Conservation (phyloP, 2,329 filamentous ascomycete genomes). For the Trichoderma atrobrunneum region DNA sequence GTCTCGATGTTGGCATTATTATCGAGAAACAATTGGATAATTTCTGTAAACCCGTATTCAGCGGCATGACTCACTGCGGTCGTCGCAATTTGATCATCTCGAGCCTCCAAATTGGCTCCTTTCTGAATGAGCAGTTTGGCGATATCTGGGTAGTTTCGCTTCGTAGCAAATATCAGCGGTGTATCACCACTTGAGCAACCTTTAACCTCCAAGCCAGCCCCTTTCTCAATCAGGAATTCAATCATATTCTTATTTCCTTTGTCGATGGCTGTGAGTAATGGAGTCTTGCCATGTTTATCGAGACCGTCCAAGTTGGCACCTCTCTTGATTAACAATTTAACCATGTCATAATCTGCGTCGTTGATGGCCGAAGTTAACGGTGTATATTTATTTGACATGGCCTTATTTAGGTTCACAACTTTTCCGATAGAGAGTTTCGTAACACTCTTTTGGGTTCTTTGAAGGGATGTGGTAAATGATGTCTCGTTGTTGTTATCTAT, state of each 20-base stretch:
- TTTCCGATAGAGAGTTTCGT: background rate
- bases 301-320: background rate
- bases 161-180: background rate
- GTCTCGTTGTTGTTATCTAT: background rate
- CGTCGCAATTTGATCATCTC: background rate
- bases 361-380: background rate
- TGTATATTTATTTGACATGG: background rate
- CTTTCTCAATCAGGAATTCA: background rate
- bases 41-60: background rate
- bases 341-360: background rate
- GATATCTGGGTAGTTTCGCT: background rate
- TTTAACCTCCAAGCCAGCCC: background rate
- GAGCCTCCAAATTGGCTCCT: background rate
- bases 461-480: background rate
- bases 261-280: background rate
- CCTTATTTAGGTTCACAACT: background rate
- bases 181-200: background rate
- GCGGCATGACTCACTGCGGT: background rate
- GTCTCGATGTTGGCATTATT: too few relatives aligned
- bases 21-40: background rate
- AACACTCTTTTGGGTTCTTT: background rate
- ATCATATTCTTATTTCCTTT: background rate
- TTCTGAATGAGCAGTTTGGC: background rate
- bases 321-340: background rate
- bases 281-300: background rate